Evolutionary conservation across 768 basidiomycete species (phyloP), one percentile per base, ranked within the genome.

Genomic region (Boletus patriciae): DNA sequence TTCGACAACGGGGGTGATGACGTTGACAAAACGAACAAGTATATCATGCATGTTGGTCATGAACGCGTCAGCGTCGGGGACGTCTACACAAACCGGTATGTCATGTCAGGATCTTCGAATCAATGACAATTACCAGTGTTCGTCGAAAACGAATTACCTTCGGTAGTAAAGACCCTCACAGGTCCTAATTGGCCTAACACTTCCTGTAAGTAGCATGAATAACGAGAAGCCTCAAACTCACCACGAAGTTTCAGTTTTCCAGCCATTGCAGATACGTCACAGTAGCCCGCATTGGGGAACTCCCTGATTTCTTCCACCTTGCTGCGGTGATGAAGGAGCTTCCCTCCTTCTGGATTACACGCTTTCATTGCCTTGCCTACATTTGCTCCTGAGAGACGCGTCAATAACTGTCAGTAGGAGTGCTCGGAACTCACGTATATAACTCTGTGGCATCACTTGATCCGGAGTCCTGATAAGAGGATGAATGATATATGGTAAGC

Each of bases 1-100:
- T n/a, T 76, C 65, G 2, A 83, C 79, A 19, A 97, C 75, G 0
- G 84, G 82, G 1, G 72, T 72, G 55, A 94, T 76, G 27, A 94
- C 74, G 45, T 82, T 75, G 19, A 90, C 80, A 66, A 96, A 93
- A 31, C 90, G 82, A 29, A 9, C 29, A 9, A 29, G 29, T 29
- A 29, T 29, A 29, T 9, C 9, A 9, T 29, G 29, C 29, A 9
- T 29, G 29, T 9, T 29, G 29, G 29, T 9, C 29, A 29, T 29
- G 29, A 29, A 29, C 29, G 29, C 9, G 29, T 29, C 29, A 29
- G 29, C 29, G 29, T 29, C 9, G 29, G 29, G 29, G 10, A 29
- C 29, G 10, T 29, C 29, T 29, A 29, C 9, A 29, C 9, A 29
- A 29, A 29, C 5, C 29, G 9, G 9, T 29, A 9, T 18, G 7